These are phyloP conservation scores for Plasmodium billcollinsi DNA, from an alignment of 169 alveolate genomes.

Conservation along the genomic window DNA sequence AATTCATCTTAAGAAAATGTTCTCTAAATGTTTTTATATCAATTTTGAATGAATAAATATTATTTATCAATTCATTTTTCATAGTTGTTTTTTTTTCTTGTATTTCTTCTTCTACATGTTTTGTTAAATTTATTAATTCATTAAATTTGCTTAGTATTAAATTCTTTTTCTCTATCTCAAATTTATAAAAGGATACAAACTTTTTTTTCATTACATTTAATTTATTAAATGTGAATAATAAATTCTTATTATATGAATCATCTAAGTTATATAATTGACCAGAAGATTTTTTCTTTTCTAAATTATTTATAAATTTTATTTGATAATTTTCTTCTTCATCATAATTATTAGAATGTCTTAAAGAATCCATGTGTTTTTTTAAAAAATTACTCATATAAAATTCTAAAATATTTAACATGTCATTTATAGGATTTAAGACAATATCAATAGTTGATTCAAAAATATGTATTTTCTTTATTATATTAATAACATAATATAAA, in stretches of 20 bases:
- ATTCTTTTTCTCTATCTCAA: constrained; percentile 65
- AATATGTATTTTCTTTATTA: constrained; percentile 59
- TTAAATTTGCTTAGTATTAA: constrained; percentile 26
- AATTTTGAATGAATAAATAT: constrained; percentile 36
- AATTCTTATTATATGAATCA: constrained; percentile 40
- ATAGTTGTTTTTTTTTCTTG: constrained; percentile 46
- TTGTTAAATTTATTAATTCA: constrained; percentile 42
- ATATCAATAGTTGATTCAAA: constrained; percentile 76
- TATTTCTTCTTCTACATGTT: constrained; percentile 75
- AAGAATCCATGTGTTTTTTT: constrained; percentile 55
- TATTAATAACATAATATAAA: constrained; percentile 67
- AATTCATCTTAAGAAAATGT: constrained; percentile 72
- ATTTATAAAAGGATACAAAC: constrained; percentile 44
- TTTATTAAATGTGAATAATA: constrained; percentile 25
- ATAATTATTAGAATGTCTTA: constrained; percentile 32
- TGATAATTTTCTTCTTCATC: constrained; percentile 74
- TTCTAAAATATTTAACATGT: constrained; percentile 56
- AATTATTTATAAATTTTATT: constrained; percentile 31
- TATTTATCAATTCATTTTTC: constrained; percentile 63
- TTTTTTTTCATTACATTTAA: constrained; percentile 57
- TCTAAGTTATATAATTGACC: constrained; percentile 35
- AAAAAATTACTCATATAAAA: constrained; percentile 70
- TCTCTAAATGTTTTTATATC: constrained; percentile 45
- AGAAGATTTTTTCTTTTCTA: constrained; percentile 51
- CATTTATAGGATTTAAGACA: constrained; percentile 58